Conservation (phyloP, 768 basidiomycete species). For the Leccinum variicolor region DNA sequence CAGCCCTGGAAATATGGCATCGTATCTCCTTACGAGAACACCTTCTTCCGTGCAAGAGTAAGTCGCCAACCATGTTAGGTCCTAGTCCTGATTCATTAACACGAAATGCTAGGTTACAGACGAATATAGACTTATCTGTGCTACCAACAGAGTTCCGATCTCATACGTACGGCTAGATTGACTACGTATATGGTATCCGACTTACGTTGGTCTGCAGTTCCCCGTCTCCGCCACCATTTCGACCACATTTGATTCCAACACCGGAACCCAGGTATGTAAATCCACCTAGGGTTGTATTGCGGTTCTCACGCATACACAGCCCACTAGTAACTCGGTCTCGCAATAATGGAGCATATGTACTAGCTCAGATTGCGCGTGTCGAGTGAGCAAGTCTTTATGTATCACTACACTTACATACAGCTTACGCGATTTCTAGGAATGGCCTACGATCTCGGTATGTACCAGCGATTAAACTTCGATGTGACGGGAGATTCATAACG, state of each 20-base stretch:
- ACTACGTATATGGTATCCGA: background rate
- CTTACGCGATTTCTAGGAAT: conserved; percentile 8
- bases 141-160: conserved; percentile 26
- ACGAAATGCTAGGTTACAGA: conserved; percentile 1
- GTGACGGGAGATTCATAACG: background rate
- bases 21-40: conserved; percentile 26
- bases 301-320: conserved; percentile 15
- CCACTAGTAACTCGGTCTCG: conserved; percentile 22
- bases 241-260: conserved; percentile 25
- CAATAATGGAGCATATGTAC: conserved; percentile 14
- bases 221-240: conserved; percentile 17
- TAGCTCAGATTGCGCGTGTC: conserved; percentile 1
- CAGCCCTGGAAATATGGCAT: conserved; percentile 34
- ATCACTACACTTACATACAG: background rate
- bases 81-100: background rate
- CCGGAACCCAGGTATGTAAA: conserved; percentile 30
- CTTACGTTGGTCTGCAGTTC: conserved; percentile 10
- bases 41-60: conserved; percentile 17
- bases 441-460: conserved; percentile 16
- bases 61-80: conserved; percentile 3
- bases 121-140: conserved; percentile 6
- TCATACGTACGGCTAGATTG: conserved; percentile 15
- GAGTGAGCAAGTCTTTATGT: conserved; percentile 9
- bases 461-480: background rate
- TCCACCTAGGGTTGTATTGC: background rate